Conservation (phyloP, 108 stramenopile genomes). For the Nitzschia sp. region DNA sequence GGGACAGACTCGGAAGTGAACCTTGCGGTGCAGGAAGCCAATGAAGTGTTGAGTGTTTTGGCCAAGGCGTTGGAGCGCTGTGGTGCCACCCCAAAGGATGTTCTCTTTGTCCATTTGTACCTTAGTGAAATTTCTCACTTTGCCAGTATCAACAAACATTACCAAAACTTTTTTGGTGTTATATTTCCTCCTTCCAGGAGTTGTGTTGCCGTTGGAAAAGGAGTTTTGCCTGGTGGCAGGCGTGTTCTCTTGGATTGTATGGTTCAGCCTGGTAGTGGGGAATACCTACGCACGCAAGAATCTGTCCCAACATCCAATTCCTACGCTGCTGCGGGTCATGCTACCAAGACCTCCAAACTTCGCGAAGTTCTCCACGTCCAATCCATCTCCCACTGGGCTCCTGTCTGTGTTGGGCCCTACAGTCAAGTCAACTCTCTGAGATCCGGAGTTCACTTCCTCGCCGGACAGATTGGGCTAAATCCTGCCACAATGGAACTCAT, state of each 20-base stretch:
- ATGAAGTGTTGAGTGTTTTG: constrained; percentile 49
- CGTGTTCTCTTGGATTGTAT: constrained; percentile 81
- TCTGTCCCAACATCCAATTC: neutral
- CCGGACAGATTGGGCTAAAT: constrained; percentile 92
- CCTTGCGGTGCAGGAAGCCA: constrained; percentile 59
- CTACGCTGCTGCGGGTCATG: constrained; percentile 42
- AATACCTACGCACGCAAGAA: constrained; percentile 46
- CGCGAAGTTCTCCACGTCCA: constrained; percentile 92
- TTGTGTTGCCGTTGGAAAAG: constrained; percentile 76
- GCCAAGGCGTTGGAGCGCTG: constrained; percentile 32
- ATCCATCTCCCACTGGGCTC: constrained; percentile 93
- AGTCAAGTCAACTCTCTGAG: constrained; percentile 90
- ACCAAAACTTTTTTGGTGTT: constrained; percentile 76
- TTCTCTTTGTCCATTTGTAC: constrained; percentile 91
- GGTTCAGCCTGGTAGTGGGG: constrained; percentile 70
- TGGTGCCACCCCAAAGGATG: constrained; percentile 67
- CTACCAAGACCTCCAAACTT: constrained; percentile 54
- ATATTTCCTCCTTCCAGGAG: constrained; percentile 77
- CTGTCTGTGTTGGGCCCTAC: constrained; percentile 98
- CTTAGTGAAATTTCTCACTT: constrained; percentile 90
- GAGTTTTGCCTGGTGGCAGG: constrained; percentile 67
- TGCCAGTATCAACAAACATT: constrained; percentile 82
- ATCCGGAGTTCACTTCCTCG: constrained; percentile 77
- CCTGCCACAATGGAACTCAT: constrained; percentile 84
- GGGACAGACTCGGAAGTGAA: constrained; percentile 42